Evolutionary conservation across 129 eudicot species (phyloP), one percentile per base, ranked within the genome.

Genomic region (Rutidosis leptorrhynchoides): DNA sequence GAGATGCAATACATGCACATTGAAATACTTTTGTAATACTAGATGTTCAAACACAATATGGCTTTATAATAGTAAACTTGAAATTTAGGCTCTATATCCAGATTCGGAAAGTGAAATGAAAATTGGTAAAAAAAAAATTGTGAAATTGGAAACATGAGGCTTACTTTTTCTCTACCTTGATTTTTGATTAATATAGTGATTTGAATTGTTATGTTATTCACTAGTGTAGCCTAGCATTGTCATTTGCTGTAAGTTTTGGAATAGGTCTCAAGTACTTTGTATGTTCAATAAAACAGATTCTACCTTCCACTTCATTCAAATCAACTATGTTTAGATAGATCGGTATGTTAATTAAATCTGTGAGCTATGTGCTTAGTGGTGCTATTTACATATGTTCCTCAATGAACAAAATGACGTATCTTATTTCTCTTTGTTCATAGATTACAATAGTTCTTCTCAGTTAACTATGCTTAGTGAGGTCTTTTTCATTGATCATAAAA

Each of bases 321-420:
- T 20, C 20, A 42, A 64, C 43, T 26, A 22, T 54, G 45, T 64
- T 32, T 64, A 17, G 57, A 54, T 64, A 27, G 23, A 45, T 19
- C 63, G 54, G 12, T n/a, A 12, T 40, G 64, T 25, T 54, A 28
- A 7, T 61, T 37, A 10, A 28, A 17, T 26, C 21, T 53, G 37
- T 64, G 15, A 52, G 58, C 65, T 54, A 52, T 72, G 45, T 54
- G 48, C 56, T 40, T 33, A 64, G 17, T 19, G 57, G 71, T 53
- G 32, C 24, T 40, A 21, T 59, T 51, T 67, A 24, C 46, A 45
- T 74, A 32, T 53, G 32, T 48, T 48, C 40, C 53, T 48, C 23
- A 30, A 54, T 30, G 53, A 46, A 45, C 62, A 48, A 62, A 5
- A 58, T 35, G 49, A 58, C 60, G 7, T 51, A 52, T 33, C 32